Conservation (phyloP, 768 basidiomycete genomes). For the Termitomyces eurrhizus region DNA sequence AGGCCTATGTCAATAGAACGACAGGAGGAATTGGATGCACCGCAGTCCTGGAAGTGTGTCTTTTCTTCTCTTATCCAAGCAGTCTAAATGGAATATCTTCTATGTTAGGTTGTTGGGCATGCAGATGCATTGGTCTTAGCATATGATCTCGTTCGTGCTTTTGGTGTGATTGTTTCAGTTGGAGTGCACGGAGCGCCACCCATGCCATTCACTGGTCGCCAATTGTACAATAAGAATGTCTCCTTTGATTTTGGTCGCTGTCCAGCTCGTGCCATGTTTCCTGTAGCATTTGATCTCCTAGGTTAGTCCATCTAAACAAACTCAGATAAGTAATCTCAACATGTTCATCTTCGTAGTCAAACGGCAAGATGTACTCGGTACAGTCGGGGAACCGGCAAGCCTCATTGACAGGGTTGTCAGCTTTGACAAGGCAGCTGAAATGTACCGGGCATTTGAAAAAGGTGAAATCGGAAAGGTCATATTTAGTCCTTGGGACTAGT, state of each 20-base stretch:
- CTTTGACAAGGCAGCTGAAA: slow-evolving; percentile 51
- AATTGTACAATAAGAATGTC: slow-evolving; percentile 74
- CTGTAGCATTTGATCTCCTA: slow-evolving; percentile 63
- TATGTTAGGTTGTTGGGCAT: slow-evolving; percentile 63
- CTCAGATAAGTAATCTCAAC: neutral
- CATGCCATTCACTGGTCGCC: slow-evolving; percentile 52
- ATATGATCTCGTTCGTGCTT: slow-evolving; percentile 69
- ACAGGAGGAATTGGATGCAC: slow-evolving; percentile 59
- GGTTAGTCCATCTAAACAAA: slow-evolving; percentile 24
- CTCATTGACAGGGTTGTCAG: slow-evolving; percentile 67
- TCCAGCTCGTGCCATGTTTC: slow-evolving; percentile 76
- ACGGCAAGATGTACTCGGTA: slow-evolving; percentile 71
- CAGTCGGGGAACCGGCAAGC: slow-evolving; percentile 56
- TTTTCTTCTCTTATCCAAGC: neutral
- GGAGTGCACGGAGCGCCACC: slow-evolving; percentile 59
- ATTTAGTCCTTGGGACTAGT: slow-evolving; percentile 67
- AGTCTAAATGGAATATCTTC: neutral
- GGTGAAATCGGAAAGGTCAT: slow-evolving; percentile 72
- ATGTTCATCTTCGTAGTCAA: slow-evolving; percentile 33
- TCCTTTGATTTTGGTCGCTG: slow-evolving; percentile 80
- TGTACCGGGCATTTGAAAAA: slow-evolving; percentile 67
- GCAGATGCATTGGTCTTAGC: slow-evolving; percentile 58
- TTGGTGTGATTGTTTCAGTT: slow-evolving; percentile 72
- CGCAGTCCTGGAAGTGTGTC: slow-evolving; percentile 60
- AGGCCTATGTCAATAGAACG: slow-evolving; percentile 43